These are phyloP conservation scores for Penicillium manginii DNA, from an alignment of 495 filamentous ascomycete species.

Conservation along the genomic window DNA sequence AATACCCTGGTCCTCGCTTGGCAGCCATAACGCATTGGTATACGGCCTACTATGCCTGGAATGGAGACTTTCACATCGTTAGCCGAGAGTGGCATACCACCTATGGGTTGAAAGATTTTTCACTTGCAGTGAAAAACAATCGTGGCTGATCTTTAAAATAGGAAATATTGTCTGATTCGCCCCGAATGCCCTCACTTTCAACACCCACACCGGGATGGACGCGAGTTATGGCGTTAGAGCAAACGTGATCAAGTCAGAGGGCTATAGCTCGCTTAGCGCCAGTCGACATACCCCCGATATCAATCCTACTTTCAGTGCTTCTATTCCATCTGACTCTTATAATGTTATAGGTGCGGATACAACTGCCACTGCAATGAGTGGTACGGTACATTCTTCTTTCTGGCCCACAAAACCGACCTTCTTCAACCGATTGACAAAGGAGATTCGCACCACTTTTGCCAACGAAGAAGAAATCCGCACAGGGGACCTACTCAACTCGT, in stretches of 20 bases:
- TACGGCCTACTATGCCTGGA: conserved; percentile 20
- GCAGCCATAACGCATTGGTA: conserved; percentile 45
- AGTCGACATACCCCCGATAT: too few species aligned
- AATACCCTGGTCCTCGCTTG: conserved; percentile 66
- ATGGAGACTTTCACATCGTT: conserved; percentile 25
- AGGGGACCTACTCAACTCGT: conserved; percentile 47
- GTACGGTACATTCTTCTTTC: conserved; percentile 69
- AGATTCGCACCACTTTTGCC: conserved; percentile 53
- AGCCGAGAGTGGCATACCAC: conserved; percentile 13
- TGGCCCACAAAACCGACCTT: conserved; percentile 58
- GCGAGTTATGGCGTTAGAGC: too few species aligned
- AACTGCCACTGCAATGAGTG: conserved; percentile 64
- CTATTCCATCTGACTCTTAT: too few species aligned
- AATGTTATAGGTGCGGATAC: conserved; percentile 61
- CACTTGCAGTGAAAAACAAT: too few species aligned
- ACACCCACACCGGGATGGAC: too few species aligned
- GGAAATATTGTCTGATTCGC: too few species aligned
- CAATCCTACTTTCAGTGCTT: too few species aligned
- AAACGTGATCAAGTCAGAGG: too few species aligned
- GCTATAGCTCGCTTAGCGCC: too few species aligned
- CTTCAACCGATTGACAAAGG: conserved; percentile 37
- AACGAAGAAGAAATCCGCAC: conserved; percentile 54
- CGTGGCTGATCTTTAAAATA: too few species aligned
- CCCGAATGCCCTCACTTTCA: too few species aligned
- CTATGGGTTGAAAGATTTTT: conserved; percentile 23